Evolutionary conservation across 140 eudicot species (phyloP), one percentile per base, ranked within the genome.

Genomic region (Ambrosia hybrid): DNA sequence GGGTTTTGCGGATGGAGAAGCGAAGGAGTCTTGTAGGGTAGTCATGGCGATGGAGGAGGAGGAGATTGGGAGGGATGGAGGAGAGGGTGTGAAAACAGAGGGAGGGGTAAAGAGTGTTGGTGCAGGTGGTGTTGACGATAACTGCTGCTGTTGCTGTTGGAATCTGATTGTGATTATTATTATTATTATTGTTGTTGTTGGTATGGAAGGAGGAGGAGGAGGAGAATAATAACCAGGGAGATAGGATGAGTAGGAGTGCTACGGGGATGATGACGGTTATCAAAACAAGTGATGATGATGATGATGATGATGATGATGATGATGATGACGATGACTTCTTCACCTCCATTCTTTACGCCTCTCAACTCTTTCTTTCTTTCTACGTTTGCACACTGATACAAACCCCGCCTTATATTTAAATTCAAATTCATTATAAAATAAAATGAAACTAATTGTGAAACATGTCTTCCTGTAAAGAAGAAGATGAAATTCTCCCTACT

Each of bases 11-110:
- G 12, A 90, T 80, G 8, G 89, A 36, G 71, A 77, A 70, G 6
- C 79, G 76, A 5, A 90, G 89, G 61, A n/a, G n/a, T n/a, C n/a
- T n/a, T n/a, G n/a, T n/a, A n/a, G n/a, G n/a, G n/a, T n/a, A n/a
- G n/a, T n/a, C n/a, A n/a, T n/a, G n/a, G n/a, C n/a, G n/a, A n/a
- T n/a, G n/a, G n/a, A n/a, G n/a, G n/a, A 71, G 66, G 46, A 67
- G 73, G 81, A 67, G 34, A 41, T 26, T 12, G 8, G 70, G 16
- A 0, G 81, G 57, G 61, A 77, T 43, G 71, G 81, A 72, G 36
- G 92, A 85, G 15, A 90, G 76, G 7, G 91, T 83, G 63, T 85
- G 73, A 17, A 68, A 53, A 60, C 97, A 87, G 65, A 83, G 76
- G 30, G 88, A 76, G 6, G 95, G 85, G 86, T 87, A 81, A 48